These are phyloP conservation scores for Bonia amplexicaulis DNA, from an alignment of 176 grass and related monocot species.

Conservation along the genomic window DNA sequence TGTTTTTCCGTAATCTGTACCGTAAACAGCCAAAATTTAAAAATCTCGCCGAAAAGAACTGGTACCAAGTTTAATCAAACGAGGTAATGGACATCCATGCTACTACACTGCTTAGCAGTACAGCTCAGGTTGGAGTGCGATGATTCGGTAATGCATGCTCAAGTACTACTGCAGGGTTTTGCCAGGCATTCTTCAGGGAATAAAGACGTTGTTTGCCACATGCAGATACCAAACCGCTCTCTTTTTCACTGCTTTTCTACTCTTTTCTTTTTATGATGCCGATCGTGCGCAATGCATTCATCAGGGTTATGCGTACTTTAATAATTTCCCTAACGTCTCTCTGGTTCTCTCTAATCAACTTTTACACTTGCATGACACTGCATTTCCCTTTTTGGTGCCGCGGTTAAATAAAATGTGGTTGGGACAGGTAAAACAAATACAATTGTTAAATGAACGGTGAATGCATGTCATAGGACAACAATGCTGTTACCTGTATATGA, in stretches of 20 bases:
- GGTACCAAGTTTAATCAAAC: not conserved
- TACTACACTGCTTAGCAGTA: not conserved
- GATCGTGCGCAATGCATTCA: not conserved
- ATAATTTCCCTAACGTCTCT: constrained; percentile 31
- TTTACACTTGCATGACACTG: not conserved
- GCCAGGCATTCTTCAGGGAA: constrained; percentile 5
- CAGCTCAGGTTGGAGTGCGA: not conserved
- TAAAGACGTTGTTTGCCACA: constrained; percentile 46
- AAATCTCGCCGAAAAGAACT: too few species aligned
- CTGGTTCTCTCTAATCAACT: not conserved
- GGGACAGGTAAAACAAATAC: not conserved
- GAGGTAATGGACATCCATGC: not conserved
- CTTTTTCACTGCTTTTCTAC: not conserved
- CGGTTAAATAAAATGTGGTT: not conserved
- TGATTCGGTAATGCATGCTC: constrained; percentile 1
- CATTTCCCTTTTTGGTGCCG: not conserved
- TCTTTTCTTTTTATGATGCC: not conserved
- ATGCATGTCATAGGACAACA: not conserved
- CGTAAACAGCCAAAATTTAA: too few species aligned
- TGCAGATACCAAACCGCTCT: constrained; percentile 6
- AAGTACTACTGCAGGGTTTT: not conserved
- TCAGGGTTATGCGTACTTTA: not conserved
- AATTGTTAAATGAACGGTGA: not conserved
- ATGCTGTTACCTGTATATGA: not conserved
- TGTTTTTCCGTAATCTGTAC: too few species aligned